Evolutionary conservation across 2,329 filamentous ascomycete genomes (phyloP), one percentile per base, ranked within the genome.

Genomic region (Didymellaceae sp.): DNA sequence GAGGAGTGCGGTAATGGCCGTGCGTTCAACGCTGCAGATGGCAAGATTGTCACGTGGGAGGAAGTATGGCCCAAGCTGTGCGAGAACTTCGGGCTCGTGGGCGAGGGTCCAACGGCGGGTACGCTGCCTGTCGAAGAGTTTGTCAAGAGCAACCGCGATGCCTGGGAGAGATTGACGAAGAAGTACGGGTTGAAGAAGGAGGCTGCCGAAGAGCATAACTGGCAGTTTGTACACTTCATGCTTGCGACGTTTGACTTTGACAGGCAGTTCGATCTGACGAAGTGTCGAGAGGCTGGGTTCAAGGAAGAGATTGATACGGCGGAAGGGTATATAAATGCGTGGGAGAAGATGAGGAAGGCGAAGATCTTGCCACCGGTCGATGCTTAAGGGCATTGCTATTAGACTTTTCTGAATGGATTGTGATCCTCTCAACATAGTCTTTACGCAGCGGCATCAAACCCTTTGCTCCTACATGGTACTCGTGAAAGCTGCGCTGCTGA

Each of bases 11-110:
- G 45, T 6, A 56, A 73, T 51, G 47, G 68, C 59, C 49, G 69
- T 52, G 43, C 65, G 50, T 80, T 73, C 62, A 80, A 79, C 52
- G 70, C 73, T 2, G 77, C 74, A 28, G 70, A 78, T 21, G 72
- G 74, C 39, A 71, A 66, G 34, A 61, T 63, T 5, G 55, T 64
- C 0, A 58, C 67, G 52, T 80, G 77, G 77, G 68, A 67, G 7
- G 43, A 59, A 7, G 77, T 77, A 54, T 80, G 77, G 77, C 76
- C 77, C 1, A 59, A 75, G 3, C 65, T 80, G 20, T 77, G 75
- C 59, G 65, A 69, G 2, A 76, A 77, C 45, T 79, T 79, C 58
- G 73, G 73, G 0, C 66, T 80, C 26, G 74, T 73, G 41, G 76
- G 77, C 2, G 70, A 70, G 5, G 62, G 58, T 0, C 66, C 67